Evolutionary conservation across 1,139 yeast species (phyloP), one percentile per base, ranked within the genome.

Genomic region (Candida sanyaensis): DNA sequence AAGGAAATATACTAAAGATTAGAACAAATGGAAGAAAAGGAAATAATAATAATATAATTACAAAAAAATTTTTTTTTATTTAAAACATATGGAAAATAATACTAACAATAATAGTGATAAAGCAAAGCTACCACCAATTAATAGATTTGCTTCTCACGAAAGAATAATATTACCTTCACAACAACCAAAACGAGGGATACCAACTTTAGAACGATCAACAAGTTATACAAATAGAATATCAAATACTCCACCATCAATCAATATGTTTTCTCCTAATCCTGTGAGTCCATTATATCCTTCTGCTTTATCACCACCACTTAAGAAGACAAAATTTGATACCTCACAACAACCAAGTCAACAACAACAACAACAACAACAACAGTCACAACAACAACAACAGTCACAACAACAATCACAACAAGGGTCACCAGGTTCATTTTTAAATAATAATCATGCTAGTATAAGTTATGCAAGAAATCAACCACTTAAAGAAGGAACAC

Each of bases 251-350:
- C 38, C 41, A 26, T n/a, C 32, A 23, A n/a, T 28, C 21, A 31
- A 27, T 3, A 50, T 51, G 54, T 51, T 49, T 47, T 51, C 54
- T 27, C 54, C 54, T 11, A 50, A 40, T 31, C 50, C 50, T 1
- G 42, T 47, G 4, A 47, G 51, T 42, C 53, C 53, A 4, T 48
- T 50, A 34, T 50, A 50, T 42, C 49, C 47, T 4, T 36, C 49
- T 9, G 37, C 46, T 1, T 41, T 28, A 17, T 44, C 50, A 32
- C 46, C 49, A 37, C 45, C 47, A 17, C 33, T 12, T 11, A 48
- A 40, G 32, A 43, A 36, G 30, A 11, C 40, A 8, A 45, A 34
- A 29, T 17, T 31, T 5, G 45, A 39, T 27, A 9, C 27, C 10
- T 26, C 34, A 9, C 30, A 11, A n/a, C 43, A 32, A 17, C 41